These are phyloP conservation scores for Ciborinia camelliae DNA, from an alignment of 2,329 filamentous ascomycete genomes.

Conservation along the genomic window DNA sequence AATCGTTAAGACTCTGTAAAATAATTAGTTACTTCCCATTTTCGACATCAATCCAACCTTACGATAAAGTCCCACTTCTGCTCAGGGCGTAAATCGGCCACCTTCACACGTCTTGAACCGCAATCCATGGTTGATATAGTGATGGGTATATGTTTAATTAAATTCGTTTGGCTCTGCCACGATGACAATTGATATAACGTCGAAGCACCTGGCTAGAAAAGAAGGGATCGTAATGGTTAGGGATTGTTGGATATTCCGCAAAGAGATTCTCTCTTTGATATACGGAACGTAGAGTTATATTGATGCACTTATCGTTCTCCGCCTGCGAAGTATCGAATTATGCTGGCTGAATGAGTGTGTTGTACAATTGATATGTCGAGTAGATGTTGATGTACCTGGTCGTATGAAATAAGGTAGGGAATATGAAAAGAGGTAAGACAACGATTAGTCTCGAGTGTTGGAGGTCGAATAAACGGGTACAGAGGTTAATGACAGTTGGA, in stretches of 20 bases:
- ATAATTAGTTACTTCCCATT: slow-evolving; percentile 17
- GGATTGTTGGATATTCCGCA: slow-evolving; percentile 22
- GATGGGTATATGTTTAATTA: slow-evolving; percentile 15
- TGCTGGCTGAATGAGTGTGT: slow-evolving; percentile 26
- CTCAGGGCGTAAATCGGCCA: slow-evolving; percentile 68
- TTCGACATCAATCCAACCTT: slow-evolving; percentile 39
- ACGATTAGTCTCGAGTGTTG: neutral
- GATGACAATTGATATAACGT: slow-evolving; percentile 18
- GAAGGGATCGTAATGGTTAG: slow-evolving; percentile 16
- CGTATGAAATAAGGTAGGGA: neutral
- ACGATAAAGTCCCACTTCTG: slow-evolving; percentile 96
- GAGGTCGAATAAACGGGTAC: neutral
- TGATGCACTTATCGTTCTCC: slow-evolving; percentile 46
- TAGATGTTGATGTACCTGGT: neutral
- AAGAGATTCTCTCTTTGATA: slow-evolving; percentile 21
- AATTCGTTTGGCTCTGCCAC: slow-evolving; percentile 28
- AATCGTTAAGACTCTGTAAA: slow-evolving; percentile 63
- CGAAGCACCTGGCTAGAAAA: slow-evolving; percentile 26
- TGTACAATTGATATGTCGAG: neutral
- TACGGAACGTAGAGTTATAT: slow-evolving; percentile 36
- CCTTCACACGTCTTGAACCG: slow-evolving; percentile 57
- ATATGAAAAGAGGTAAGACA: neutral
- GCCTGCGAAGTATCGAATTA: slow-evolving; percentile 49
- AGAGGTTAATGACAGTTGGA: neutral
- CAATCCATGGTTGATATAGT: slow-evolving; percentile 57